Conservation (phyloP, 371 early-diverging fungal genomes). For the Cladochytrium tenue region DNA sequence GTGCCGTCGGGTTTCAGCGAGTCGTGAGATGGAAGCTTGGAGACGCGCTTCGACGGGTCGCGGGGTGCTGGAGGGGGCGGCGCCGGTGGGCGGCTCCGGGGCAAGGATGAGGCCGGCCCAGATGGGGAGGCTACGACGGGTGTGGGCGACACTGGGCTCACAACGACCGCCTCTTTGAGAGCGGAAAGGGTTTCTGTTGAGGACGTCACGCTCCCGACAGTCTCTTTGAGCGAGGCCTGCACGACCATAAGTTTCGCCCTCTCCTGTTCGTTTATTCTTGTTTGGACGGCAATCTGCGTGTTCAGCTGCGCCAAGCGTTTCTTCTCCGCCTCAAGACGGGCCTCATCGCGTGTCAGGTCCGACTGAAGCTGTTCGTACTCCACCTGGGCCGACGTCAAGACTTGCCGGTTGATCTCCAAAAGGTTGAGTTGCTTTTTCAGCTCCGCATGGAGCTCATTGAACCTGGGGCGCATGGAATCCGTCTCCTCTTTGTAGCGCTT, state of each 20-base stretch:
- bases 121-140: background rate
- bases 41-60: background rate
- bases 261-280: conserved; percentile 30
- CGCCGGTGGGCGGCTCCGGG: conserved; percentile 29
- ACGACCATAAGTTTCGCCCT: conserved; percentile 13
- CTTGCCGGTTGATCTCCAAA: conserved; percentile 31
- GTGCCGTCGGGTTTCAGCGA: conserved; percentile 5
- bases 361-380: conserved; percentile 35
- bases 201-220: conserved; percentile 1
- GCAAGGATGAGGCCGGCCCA: background rate
- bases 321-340: conserved; percentile 27
- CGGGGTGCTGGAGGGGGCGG: conserved; percentile 35
- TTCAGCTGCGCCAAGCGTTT: conserved; percentile 12
- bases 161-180: background rate
- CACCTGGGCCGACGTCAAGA: conserved; percentile 19
- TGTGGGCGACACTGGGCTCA: background rate
- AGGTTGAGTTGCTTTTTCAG: conserved; percentile 29
- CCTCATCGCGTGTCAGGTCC: conserved; percentile 27
- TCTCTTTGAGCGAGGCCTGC: conserved; percentile 1
- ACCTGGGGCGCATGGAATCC: conserved; percentile 18
- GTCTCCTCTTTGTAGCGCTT: conserved; percentile 24
- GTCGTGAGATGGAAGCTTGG: background rate
- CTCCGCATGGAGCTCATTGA: conserved; percentile 28
- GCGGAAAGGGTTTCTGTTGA: background rate
- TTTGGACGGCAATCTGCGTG: conserved; percentile 29